phyloP scores from a whole-genome alignment of 139 green algal species.

The Chlamydomonas schloesseri region DNA sequence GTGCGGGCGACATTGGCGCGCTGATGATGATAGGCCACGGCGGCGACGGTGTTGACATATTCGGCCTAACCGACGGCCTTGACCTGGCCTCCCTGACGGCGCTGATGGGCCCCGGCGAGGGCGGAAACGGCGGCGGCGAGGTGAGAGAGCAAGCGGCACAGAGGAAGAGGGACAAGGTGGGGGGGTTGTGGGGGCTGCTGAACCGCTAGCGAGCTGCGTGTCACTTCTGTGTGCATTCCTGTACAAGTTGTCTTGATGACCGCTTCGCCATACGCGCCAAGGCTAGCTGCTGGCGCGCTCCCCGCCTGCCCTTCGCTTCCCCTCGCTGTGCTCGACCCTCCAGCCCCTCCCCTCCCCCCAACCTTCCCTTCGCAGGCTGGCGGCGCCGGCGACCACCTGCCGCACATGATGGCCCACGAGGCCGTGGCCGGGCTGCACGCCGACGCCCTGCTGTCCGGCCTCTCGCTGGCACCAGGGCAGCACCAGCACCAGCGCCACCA shows the following conservation, averaged over 20 bases:
- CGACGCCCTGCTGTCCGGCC: conserved; percentile 1
- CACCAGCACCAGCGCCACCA: not conserved
- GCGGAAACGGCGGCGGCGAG: not conserved
- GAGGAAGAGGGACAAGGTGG: too few relatives aligned
- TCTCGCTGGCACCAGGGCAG: not conserved
- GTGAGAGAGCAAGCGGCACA: not conserved
- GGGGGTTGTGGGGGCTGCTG: too few relatives aligned
- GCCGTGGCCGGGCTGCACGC: conserved; percentile 11
- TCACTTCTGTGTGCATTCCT: too few relatives aligned
- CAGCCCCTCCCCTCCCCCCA: too few relatives aligned
- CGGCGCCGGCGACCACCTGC: too few relatives aligned
- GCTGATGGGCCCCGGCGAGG: conserved; percentile 4
- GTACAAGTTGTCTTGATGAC: too few relatives aligned
- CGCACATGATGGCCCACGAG: not conserved
- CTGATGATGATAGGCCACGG: not conserved
- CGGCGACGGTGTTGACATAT: not conserved
- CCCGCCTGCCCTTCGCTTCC: too few relatives aligned
- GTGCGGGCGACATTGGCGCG: not conserved
- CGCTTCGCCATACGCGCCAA: too few relatives aligned
- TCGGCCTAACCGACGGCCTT: not conserved
- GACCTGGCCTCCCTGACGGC: conserved; percentile 7
- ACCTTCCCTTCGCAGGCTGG: not conserved
- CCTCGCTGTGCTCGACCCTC: too few relatives aligned
- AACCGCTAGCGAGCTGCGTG: too few relatives aligned
- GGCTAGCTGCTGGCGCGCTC: too few relatives aligned